Percentiles rank a stretch among this genome's conserved stretches.
Evolutionary conservation across 2,329 filamentous ascomycete species (phyloP).

Genomic region (Fusarium musae): DNA sequence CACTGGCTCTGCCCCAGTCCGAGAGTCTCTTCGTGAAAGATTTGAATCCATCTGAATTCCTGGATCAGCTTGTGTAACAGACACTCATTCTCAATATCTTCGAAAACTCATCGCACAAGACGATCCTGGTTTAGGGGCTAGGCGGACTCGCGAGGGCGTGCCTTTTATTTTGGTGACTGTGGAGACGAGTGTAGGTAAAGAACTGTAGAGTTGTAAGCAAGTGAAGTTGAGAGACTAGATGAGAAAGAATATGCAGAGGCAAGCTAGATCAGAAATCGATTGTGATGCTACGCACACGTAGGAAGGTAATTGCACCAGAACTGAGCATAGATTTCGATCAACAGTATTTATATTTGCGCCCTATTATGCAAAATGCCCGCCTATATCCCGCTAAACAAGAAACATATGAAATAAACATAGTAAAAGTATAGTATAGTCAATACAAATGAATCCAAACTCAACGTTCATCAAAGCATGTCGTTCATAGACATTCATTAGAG

Average conservation of each 20-base stretch:
- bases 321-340: not conserved
- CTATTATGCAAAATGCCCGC: conserved; percentile 34
- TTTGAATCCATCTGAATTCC: not conserved
- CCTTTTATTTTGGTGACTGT: not conserved
- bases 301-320: not conserved
- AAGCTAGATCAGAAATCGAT: not conserved
- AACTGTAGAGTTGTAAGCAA: not conserved
- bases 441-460: conserved; percentile 21
- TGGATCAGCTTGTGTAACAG: not conserved
- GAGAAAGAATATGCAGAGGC: not conserved
- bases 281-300: not conserved
- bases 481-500: conserved; percentile 31
- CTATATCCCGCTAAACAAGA: conserved; percentile 21
- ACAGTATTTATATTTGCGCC: conserved; percentile 28
- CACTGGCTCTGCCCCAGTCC: not conserved
- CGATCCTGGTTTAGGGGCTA: not conserved
- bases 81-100: too few relatives aligned
- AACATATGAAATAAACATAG: conserved; percentile 26
- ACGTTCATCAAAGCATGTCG: conserved; percentile 17
- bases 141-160: not conserved
- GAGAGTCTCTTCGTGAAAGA: not conserved
- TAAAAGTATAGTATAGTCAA: conserved; percentile 1
- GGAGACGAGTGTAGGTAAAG: too few relatives aligned
- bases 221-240: not conserved
- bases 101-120: not conserved